These are phyloP conservation scores for Candida michaelii DNA, from an alignment of 805 yeast species.

Conservation along the genomic window DNA sequence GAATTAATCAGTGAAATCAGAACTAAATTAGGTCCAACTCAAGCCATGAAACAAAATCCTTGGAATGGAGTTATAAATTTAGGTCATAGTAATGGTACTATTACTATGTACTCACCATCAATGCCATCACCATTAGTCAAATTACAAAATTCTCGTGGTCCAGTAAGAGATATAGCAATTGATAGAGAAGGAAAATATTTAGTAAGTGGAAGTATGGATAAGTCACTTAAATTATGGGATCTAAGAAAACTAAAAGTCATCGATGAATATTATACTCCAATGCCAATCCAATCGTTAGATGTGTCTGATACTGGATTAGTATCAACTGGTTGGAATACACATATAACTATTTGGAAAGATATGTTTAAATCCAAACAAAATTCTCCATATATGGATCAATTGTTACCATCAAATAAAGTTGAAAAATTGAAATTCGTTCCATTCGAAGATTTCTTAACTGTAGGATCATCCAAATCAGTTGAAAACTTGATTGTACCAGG, in stretches of 20 bases:
- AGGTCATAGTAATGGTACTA: slow-evolving; percentile 92
- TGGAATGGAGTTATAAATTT: slow-evolving; percentile 94
- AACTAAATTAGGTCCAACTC: slow-evolving; percentile 89
- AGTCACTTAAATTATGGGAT: slow-evolving; percentile 88
- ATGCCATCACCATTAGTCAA: slow-evolving; percentile 84
- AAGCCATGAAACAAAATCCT: slow-evolving; percentile 85
- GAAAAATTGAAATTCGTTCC: slow-evolving; percentile 78
- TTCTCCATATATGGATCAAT: slow-evolving; percentile 89
- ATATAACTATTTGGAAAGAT: slow-evolving; percentile 92
- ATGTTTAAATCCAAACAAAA: slow-evolving; percentile 66
- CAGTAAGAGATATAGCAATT: slow-evolving; percentile 78
- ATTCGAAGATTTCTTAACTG: slow-evolving; percentile 92
- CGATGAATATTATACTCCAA: slow-evolving; percentile 70
- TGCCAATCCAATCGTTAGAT: slow-evolving; percentile 78
- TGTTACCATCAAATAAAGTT: slow-evolving; percentile 74
- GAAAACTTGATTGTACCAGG: slow-evolving; percentile 93
- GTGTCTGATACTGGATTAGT: slow-evolving; percentile 86
- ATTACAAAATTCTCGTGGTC: slow-evolving; percentile 79
- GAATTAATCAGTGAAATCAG: slow-evolving; percentile 76
- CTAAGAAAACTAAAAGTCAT: slow-evolving; percentile 76
- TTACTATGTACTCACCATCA: slow-evolving; percentile 90
- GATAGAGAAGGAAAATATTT: slow-evolving; percentile 92
- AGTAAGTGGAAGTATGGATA: slow-evolving; percentile 91
- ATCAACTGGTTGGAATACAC: slow-evolving; percentile 95
- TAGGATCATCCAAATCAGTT: slow-evolving; percentile 78